These are phyloP conservation scores for Hydnomerulius pinastri DNA, from an alignment of 768 basidiomycete species.

Conservation along the genomic window DNA sequence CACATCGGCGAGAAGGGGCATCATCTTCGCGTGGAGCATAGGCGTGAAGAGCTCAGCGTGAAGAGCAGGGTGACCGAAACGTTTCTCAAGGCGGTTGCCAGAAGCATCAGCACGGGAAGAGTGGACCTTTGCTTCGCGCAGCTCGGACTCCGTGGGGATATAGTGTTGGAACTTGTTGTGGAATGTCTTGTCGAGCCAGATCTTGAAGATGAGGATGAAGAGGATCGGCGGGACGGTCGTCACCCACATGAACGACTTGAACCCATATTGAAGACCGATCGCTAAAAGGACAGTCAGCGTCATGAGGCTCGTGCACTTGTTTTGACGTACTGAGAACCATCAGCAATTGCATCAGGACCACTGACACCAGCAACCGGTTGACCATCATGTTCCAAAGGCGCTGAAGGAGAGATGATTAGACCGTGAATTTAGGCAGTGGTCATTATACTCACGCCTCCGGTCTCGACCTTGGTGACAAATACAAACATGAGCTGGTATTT, in stretches of 20 bases:
- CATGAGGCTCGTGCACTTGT: not conserved
- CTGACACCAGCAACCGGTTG: constrained; percentile 80
- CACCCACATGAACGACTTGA: constrained; percentile 76
- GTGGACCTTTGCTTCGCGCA: constrained; percentile 71
- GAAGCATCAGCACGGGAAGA: constrained; percentile 75
- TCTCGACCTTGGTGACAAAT: constrained; percentile 85
- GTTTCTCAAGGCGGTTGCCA: constrained; percentile 77
- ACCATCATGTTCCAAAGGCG: constrained; percentile 93
- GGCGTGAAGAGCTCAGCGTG: constrained; percentile 85
- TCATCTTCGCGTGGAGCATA: constrained; percentile 85
- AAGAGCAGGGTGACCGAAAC: constrained; percentile 94
- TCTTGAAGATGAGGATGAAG: constrained; percentile 79
- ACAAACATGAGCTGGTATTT: constrained; percentile 99
- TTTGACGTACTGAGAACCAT: constrained; percentile 79
- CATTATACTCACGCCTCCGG: constrained; percentile 74
- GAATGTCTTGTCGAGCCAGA: constrained; percentile 74
- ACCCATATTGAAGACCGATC: constrained; percentile 79
- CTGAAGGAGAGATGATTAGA: constrained; percentile 38
- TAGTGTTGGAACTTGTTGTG: constrained; percentile 76
- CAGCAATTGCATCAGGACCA: constrained; percentile 84
- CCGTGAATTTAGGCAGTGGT: not conserved
- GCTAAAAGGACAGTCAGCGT: constrained; percentile 44
- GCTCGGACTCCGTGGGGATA: constrained; percentile 78
- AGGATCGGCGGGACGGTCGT: constrained; percentile 86
- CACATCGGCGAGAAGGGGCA: constrained; percentile 73